phyloP scores from a whole-genome alignment of 164 flowering plant genomes.

The Malania oleifera region DNA sequence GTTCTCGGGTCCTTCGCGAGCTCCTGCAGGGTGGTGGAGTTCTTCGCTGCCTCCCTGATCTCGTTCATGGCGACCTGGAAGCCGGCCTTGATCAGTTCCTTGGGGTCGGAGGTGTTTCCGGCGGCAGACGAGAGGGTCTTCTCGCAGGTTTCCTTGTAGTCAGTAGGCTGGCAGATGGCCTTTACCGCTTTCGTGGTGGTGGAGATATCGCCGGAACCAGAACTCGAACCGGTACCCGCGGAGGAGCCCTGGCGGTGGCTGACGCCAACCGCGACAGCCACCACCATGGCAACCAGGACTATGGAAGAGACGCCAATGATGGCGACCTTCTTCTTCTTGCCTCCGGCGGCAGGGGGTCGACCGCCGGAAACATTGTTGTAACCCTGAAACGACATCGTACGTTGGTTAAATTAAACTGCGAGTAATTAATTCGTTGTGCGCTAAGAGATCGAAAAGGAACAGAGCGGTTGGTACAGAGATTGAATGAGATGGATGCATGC shows the following conservation, averaged over 20 bases:
- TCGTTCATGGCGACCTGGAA: slow-evolving; percentile 25
- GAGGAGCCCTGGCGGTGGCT: background rate
- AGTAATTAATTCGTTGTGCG: too few relatives aligned
- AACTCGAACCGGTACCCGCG: background rate
- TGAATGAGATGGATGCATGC: too few relatives aligned
- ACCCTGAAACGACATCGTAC: background rate
- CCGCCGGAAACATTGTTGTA: background rate
- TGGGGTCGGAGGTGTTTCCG: slow-evolving; percentile 34
- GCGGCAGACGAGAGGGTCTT: slow-evolving; percentile 21
- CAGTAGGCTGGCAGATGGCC: slow-evolving; percentile 43
- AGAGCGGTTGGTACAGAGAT: slow-evolving; percentile 1
- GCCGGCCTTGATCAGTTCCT: slow-evolving; percentile 32
- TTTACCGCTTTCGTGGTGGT: slow-evolving; percentile 36
- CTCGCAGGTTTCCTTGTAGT: slow-evolving; percentile 38
- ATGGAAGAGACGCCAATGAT: slow-evolving; percentile 36
- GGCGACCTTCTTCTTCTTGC: slow-evolving; percentile 32
- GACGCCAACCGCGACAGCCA: slow-evolving; percentile 38
- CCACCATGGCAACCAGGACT: slow-evolving; percentile 55
- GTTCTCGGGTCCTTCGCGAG: slow-evolving; percentile 33
- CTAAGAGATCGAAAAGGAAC: too few relatives aligned
- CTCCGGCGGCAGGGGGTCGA: too few relatives aligned
- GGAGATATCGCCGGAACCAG: slow-evolving; percentile 10
- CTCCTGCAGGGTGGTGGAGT: slow-evolving; percentile 22
- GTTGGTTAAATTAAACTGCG: too few relatives aligned
- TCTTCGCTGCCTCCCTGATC: slow-evolving; percentile 20